A percentile compares a stretch with the other conserved stretches of the same genome.
Evolutionary conservation across 2,329 filamentous ascomycete genomes (phyloP).

Genomic region (Pyrenophora tritici-repentis): DNA sequence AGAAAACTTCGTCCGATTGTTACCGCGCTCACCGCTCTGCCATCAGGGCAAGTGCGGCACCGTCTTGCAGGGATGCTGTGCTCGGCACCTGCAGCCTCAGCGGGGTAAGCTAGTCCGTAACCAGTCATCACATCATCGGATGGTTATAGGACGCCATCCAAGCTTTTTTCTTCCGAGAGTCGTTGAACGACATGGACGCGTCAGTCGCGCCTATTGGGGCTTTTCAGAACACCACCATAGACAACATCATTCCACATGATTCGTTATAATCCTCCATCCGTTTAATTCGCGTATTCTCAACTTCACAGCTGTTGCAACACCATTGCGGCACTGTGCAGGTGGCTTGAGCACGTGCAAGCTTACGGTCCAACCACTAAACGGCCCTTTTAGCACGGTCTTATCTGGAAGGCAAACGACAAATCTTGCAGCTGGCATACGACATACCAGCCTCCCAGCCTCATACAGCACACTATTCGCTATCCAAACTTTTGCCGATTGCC

Average conservation of each 20-base stretch:
- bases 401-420: slow-evolving; percentile 37
- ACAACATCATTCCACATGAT: neutral
- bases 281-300: neutral
- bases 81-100: slow-evolving; percentile 11
- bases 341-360: slow-evolving; percentile 26
- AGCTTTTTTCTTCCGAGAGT: slow-evolving; percentile 1
- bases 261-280: neutral
- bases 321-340: slow-evolving; percentile 1
- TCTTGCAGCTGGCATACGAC: slow-evolving; percentile 29
- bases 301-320: neutral
- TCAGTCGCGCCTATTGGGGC: neutral
- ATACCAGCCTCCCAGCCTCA: slow-evolving; percentile 13
- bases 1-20: slow-evolving; percentile 15
- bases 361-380: slow-evolving; percentile 29
- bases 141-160: slow-evolving; percentile 9
- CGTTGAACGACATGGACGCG: neutral
- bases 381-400: slow-evolving; percentile 31
- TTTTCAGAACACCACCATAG: neutral
- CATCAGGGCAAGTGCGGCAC: slow-evolving; percentile 18
- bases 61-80: slow-evolving; percentile 11
- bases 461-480: slow-evolving; percentile 2
- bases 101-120: slow-evolving; percentile 19
- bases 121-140: slow-evolving; percentile 17
- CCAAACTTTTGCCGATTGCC: slow-evolving; percentile 18
- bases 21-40: slow-evolving; percentile 23